Conservation (phyloP, 1,284 basidiomycete species). For the Omphalotus olearius region DNA sequence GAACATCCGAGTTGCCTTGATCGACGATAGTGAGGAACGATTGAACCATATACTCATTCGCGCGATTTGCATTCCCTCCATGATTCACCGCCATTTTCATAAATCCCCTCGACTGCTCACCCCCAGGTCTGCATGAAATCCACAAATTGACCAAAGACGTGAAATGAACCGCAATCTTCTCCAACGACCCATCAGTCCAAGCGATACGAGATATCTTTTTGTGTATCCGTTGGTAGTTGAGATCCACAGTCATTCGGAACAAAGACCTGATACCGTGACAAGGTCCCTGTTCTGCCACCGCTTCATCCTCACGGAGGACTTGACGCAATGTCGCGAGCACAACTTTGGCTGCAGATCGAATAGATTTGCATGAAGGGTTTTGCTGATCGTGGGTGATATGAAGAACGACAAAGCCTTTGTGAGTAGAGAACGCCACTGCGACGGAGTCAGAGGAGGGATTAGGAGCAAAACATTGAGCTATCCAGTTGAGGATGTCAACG, state of each 20-base stretch:
- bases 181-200: slow-evolving; percentile 3
- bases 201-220: slow-evolving; percentile 10
- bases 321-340: background rate
- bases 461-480: slow-evolving; percentile 9
- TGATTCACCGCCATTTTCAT: slow-evolving; percentile 6
- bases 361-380: background rate
- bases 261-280: background rate
- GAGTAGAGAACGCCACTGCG: slow-evolving; percentile 9
- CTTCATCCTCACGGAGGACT: slow-evolving; percentile 1
- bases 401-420: slow-evolving; percentile 7
- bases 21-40: slow-evolving; percentile 11
- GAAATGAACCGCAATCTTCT: slow-evolving; percentile 9
- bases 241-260: slow-evolving; percentile 11
- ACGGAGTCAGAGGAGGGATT: slow-evolving; percentile 7
- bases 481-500: slow-evolving; percentile 13
- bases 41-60: slow-evolving; percentile 14
- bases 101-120: slow-evolving; percentile 12
- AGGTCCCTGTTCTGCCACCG: background rate
- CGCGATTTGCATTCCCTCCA: background rate
- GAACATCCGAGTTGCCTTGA: background rate
- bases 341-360: background rate
- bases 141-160: slow-evolving; percentile 8
- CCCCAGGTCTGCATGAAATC: slow-evolving; percentile 14
- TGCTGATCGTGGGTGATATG: slow-evolving; percentile 3
- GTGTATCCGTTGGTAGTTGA: slow-evolving; percentile 6